phyloP scores from a whole-genome alignment of 225 moss, liverwort and hornwort species.

The Physcomitrium patens region DNA sequence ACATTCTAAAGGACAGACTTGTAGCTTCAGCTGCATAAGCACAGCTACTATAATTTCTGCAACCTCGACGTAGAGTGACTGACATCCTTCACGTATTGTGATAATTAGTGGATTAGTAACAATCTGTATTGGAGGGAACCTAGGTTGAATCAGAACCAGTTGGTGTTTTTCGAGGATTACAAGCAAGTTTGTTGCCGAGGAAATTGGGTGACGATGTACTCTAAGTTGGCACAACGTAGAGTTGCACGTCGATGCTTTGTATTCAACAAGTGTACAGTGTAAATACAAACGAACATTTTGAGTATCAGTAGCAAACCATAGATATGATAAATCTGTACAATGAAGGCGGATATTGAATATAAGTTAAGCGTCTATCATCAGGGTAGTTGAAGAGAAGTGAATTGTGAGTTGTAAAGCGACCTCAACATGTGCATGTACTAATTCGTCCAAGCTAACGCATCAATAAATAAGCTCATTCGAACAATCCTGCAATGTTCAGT shows the following conservation, averaged over 20 bases:
- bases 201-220: background rate
- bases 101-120: background rate
- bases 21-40: constrained; percentile 30
- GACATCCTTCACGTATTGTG: background rate
- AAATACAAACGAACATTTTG: background rate
- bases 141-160: too few species aligned
- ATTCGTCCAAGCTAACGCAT: too few species aligned
- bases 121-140: background rate
- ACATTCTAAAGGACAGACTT: constrained; percentile 12
- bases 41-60: background rate
- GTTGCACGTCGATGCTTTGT: background rate
- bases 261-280: background rate
- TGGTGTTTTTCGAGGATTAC: too few species aligned
- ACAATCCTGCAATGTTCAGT: too few species aligned
- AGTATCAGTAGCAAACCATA: background rate
- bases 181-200: background rate
- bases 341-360: too few species aligned
- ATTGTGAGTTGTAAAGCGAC: too few species aligned
- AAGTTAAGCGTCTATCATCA: too few species aligned
- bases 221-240: background rate
- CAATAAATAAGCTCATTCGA: too few species aligned
- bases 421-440: too few species aligned
- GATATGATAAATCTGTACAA: too few species aligned
- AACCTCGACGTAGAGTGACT: background rate
- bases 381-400: too few species aligned